Evolutionary conservation across 2,329 filamentous ascomycete species (phyloP).

Genomic region (Metarhizium humberi): DNA sequence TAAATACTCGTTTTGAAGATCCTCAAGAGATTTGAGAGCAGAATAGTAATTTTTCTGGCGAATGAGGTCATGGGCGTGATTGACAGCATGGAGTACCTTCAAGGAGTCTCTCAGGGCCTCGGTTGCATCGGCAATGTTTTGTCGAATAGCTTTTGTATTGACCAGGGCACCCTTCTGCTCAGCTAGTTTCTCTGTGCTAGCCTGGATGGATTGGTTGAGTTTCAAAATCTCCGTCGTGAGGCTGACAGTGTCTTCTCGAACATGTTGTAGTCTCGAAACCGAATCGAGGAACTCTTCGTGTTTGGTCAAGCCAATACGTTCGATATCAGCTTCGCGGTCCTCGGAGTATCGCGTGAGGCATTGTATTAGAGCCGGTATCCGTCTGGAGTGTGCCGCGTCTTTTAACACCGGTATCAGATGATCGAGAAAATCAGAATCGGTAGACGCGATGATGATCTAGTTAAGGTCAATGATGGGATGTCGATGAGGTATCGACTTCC

Average conservation of each 20-base stretch:
- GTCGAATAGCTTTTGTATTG: slow-evolving; percentile 81
- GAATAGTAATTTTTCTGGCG: slow-evolving; percentile 93
- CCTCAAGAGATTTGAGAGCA: slow-evolving; percentile 85
- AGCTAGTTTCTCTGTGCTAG: slow-evolving; percentile 87
- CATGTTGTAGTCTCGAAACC: slow-evolving; percentile 85
- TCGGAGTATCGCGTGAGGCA: slow-evolving; percentile 65
- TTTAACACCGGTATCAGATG: slow-evolving; percentile 90
- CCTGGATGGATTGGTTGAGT: slow-evolving; percentile 89
- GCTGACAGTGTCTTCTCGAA: slow-evolving; percentile 81
- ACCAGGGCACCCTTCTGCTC: slow-evolving; percentile 92
- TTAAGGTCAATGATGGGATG: slow-evolving; percentile 2
- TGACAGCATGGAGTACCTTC: slow-evolving; percentile 84
- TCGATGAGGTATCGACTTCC: background rate
- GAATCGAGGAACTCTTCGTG: slow-evolving; percentile 94
- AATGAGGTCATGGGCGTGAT: slow-evolving; percentile 86
- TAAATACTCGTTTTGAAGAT: slow-evolving; percentile 91
- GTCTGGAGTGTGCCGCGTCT: slow-evolving; percentile 71
- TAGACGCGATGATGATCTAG: slow-evolving; percentile 85
- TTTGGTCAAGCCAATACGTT: slow-evolving; percentile 87
- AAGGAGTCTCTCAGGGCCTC: slow-evolving; percentile 84
- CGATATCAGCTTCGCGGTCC: slow-evolving; percentile 84
- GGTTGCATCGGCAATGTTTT: slow-evolving; percentile 91
- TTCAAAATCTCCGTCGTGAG: slow-evolving; percentile 86
- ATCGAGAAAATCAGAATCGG: slow-evolving; percentile 89
- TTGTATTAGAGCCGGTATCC: slow-evolving; percentile 64